Evolutionary conservation across 192 early-diverging fungal genomes (phyloP), one percentile per base, ranked within the genome.

Genomic region (Allomyces javanicus): DNA sequence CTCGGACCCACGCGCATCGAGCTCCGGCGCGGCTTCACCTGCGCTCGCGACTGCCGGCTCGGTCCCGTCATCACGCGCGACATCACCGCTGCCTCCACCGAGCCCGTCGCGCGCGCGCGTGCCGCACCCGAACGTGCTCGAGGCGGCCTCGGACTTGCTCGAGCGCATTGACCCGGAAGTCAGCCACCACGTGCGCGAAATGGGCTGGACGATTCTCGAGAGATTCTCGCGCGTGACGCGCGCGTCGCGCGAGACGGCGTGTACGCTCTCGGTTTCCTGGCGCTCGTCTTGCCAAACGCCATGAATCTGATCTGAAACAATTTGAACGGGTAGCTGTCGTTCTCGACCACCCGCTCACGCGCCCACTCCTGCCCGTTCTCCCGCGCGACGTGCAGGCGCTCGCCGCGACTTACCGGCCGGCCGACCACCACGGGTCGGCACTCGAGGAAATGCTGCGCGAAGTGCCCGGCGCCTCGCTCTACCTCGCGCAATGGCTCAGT

Each of bases 151-250:
- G 50, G 50, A 14, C 21, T 21, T 58, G 50, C 50, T 58, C 50
- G 50, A 58, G 17, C 50, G 21, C 12, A 14, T 58, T 9, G 50
- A 58, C 21, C 50, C 50, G 17, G 50, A 58, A 58, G 50, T 58
- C 12, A 21, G 17, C 12, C 17, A 14, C 3, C 50, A 58, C 12
- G 50, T 58, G 50, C 50, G 50, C 50, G 87, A 87, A 68, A 76
- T 84, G 50, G 74, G 76, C 7, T 91, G 87, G 87, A 83, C 77
- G 61, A 78, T 91, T 24, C 73, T 91, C 25, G 89, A 91, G 70
- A 75, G 76, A 44, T 84, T 91, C 62, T 88, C 89, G 1, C 82
- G 83, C 25, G 86, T 91, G 10, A 86, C 89, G 6, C 76, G 80
- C 62, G 84, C 86, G 62, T 81, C 86, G 44, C 75, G 81, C 25